Base-by-base conservation (phyloP, 192 early-diverging fungal genomes). In the Coemansia pectinata region DNA sequence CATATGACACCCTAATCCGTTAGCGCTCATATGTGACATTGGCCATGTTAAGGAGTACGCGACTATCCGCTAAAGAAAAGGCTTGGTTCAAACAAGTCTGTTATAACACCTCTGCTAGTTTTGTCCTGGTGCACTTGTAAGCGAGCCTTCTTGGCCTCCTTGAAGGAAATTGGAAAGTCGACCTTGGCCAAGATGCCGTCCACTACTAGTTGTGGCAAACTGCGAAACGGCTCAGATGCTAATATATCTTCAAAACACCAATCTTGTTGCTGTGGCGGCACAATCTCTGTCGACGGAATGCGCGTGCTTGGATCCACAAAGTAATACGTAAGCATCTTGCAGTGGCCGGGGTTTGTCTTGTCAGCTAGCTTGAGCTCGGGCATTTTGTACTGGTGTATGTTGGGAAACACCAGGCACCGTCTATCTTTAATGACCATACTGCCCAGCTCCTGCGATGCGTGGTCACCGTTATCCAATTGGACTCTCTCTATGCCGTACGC, bases 291-390 rank as follows among this genome's bases (percentile, higher is more conserved):
- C 27, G 85, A 86, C 5, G 73, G 17, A 34, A 87, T 76, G 7
- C 48, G 63, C 0, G 52, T 48, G 2, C 66, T 48, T 0, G 90
- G 90, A 53, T 92, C 69, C 0, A 92, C 74, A n/a, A 92, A 66
- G 75, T 90, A 89, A 57, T 90, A 90, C 11, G 64, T 69, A 1
- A 92, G 76, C 52, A 90, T 88, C 62, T 86, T 86, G 66, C 86
- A 80, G 40, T 83, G 72, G 3, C 90, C 90, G 0, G 83, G 78
- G 23, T 78, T 80, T 34, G 78, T 72, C 42, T 58, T 66, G 55
- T 90, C 86, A 11, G 23, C 65, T 7, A 91, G 74, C n/a, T 59
- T 55, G 60, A 92, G 89, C 0, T 78, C 76, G 7, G 80, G 77
- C 2, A 89, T 81, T 15, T 78, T 53, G 69, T 91, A 88, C 68